These are phyloP conservation scores for Phytophthora idaei DNA, from an alignment of 352 stramenopile genomes.

Conservation along the genomic window DNA sequence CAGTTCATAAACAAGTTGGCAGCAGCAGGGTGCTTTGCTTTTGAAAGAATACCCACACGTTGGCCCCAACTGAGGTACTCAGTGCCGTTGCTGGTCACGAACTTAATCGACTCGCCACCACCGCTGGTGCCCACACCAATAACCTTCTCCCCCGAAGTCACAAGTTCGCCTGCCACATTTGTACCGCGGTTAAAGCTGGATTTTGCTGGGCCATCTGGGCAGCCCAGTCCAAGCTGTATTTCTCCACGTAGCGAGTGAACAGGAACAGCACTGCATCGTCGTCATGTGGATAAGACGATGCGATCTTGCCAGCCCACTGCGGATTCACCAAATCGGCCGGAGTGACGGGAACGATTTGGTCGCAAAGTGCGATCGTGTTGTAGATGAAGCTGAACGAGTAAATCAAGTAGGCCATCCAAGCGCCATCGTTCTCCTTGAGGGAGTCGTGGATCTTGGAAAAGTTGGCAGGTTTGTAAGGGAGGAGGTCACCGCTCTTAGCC, in stretches of 20 bases:
- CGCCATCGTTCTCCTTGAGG: slow-evolving; percentile 32
- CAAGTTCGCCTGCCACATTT: slow-evolving; percentile 25
- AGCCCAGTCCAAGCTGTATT: slow-evolving; percentile 62
- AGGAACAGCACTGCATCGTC: slow-evolving; percentile 55
- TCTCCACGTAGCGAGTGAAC: slow-evolving; percentile 43
- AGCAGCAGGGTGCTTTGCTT: slow-evolving; percentile 50
- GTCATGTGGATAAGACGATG: slow-evolving; percentile 56
- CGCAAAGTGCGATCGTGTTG: slow-evolving; percentile 29
- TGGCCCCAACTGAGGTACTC: slow-evolving; percentile 52
- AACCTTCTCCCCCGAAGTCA: slow-evolving; percentile 30
- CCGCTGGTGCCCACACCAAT: slow-evolving; percentile 30
- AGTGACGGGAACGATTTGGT: slow-evolving; percentile 15
- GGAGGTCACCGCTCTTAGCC: slow-evolving; percentile 39
- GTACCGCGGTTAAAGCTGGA: slow-evolving; percentile 42
- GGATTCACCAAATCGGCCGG: slow-evolving; percentile 33
- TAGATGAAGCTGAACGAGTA: slow-evolving; percentile 47
- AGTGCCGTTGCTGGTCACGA: slow-evolving; percentile 13
- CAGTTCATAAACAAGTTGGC: slow-evolving; percentile 69
- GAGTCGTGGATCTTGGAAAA: slow-evolving; percentile 55
- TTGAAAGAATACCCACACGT: slow-evolving; percentile 53
- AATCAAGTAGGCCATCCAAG: slow-evolving; percentile 47
- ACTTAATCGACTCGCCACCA: slow-evolving; percentile 2
- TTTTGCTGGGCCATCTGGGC: slow-evolving; percentile 43
- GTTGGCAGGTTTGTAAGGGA: slow-evolving; percentile 48
- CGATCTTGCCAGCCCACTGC: slow-evolving; percentile 45